These are phyloP conservation scores for Albugo candida DNA, from an alignment of 352 stramenopile species.

Conservation along the genomic window DNA sequence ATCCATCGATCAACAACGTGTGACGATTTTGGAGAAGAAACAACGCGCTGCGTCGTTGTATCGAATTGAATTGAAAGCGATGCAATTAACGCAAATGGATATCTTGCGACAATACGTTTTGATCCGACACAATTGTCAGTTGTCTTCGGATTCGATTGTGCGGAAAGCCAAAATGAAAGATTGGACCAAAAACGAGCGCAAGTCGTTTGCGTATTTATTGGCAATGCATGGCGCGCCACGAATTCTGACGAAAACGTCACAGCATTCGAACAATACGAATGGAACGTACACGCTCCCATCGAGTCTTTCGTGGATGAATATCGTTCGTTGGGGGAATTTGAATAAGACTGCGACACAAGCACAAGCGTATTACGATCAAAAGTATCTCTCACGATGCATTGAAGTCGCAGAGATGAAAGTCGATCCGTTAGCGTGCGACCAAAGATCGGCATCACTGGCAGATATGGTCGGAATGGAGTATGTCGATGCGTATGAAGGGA, in stretches of 20 bases:
- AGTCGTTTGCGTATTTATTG: slow-evolving; percentile 62
- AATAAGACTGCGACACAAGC: slow-evolving; percentile 57
- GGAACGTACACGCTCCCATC: slow-evolving; percentile 19
- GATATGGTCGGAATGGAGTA: slow-evolving; percentile 75
- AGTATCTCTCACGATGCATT: slow-evolving; percentile 49
- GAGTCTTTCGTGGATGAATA: slow-evolving; percentile 65
- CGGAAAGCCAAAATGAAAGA: slow-evolving; percentile 59
- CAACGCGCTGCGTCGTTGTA: slow-evolving; percentile 35
- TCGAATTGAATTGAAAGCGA: slow-evolving; percentile 66
- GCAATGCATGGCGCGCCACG: slow-evolving; percentile 48
- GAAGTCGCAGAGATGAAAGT: slow-evolving; percentile 66
- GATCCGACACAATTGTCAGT: no score
- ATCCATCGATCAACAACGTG: slow-evolving; percentile 44
- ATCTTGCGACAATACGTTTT: slow-evolving; percentile 47
- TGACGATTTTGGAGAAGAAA: slow-evolving; percentile 44
- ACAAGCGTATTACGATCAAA: slow-evolving; percentile 44
- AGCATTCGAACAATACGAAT: slow-evolving; percentile 3
- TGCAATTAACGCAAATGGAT: slow-evolving; percentile 67
- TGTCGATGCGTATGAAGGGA: slow-evolving; percentile 66
- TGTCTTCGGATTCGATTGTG: slow-evolving; percentile 20
- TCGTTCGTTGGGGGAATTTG: slow-evolving; percentile 60
- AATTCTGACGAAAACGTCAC: slow-evolving; percentile 35
- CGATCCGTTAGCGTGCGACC: slow-evolving; percentile 52
- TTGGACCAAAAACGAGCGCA: slow-evolving; percentile 75
- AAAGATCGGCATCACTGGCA: slow-evolving; percentile 44